These are phyloP conservation scores for Sanghuangporus baumii DNA, from an alignment of 1,284 basidiomycete genomes.

Conservation along the genomic window DNA sequence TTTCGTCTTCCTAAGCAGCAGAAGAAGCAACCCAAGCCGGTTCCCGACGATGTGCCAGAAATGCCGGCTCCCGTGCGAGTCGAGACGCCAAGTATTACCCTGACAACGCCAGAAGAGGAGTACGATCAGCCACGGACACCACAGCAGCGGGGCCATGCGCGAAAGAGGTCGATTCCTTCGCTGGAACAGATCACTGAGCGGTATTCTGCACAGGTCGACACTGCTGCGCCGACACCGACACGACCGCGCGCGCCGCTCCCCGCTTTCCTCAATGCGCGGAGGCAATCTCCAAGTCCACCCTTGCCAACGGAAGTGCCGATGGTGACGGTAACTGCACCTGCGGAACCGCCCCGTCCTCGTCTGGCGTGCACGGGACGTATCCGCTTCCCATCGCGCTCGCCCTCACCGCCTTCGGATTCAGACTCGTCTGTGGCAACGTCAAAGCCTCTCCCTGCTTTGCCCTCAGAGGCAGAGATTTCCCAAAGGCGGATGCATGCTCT, in stretches of 20 bases:
- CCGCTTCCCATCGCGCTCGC: constrained; percentile 36
- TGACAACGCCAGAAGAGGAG: constrained; percentile 19
- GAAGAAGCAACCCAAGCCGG: background rate
- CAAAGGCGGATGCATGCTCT: constrained; percentile 24
- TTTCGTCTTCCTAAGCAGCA: constrained; percentile 36
- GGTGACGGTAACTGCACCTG: constrained; percentile 11
- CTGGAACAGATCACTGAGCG: constrained; percentile 71
- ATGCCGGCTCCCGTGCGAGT: constrained; percentile 12
- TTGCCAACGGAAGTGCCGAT: constrained; percentile 11
- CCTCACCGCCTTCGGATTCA: constrained; percentile 11
- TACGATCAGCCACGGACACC: background rate
- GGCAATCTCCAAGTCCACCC: constrained; percentile 18
- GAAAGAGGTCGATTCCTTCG: constrained; percentile 46
- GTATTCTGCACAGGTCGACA: constrained; percentile 34
- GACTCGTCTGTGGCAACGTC: background rate
- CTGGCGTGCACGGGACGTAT: constrained; percentile 39
- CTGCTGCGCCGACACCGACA: constrained; percentile 19
- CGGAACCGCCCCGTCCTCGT: constrained; percentile 24
- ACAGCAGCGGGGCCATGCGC: constrained; percentile 14
- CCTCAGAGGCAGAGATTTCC: constrained; percentile 21
- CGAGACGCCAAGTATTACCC: background rate
- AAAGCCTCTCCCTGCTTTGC: constrained; percentile 21
- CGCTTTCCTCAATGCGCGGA: constrained; percentile 35
- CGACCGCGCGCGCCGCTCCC: constrained; percentile 33
- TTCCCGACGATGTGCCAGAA: background rate